Evolutionary conservation across 2,329 filamentous ascomycete genomes (phyloP).

Genomic region (Fusarium algeriense): DNA sequence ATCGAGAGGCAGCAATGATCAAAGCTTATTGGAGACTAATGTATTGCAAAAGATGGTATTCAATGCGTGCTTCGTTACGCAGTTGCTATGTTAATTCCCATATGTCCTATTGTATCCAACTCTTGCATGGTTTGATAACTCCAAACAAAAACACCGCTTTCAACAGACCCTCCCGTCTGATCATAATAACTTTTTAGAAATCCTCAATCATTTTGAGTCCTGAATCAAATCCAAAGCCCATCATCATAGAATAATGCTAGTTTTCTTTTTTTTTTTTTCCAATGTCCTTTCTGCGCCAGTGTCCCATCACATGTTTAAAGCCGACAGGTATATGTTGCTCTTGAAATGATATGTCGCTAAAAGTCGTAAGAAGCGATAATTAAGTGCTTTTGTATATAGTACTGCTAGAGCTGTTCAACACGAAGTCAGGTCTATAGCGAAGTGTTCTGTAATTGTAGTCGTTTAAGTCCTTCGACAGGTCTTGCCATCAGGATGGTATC

Average conservation of each 20-base stretch:
- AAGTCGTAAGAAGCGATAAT: conserved; percentile 21
- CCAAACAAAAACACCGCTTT: conserved; percentile 3
- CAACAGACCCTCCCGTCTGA: conserved; percentile 24
- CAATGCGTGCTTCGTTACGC: conserved; percentile 4
- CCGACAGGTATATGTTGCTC: conserved; percentile 4
- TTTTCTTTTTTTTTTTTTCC: conserved; percentile 22
- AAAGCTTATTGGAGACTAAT: background rate
- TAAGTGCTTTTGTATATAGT: conserved; percentile 35
- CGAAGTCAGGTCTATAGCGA: conserved; percentile 18
- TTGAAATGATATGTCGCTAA: conserved; percentile 15
- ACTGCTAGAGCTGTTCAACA: conserved; percentile 20
- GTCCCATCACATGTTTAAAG: background rate
- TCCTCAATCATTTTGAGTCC: background rate
- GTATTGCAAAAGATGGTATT: conserved; percentile 22
- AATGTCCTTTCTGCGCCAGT: conserved; percentile 22
- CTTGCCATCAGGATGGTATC: conserved; percentile 8
- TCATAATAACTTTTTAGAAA: conserved; percentile 24
- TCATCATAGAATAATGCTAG: conserved; percentile 9
- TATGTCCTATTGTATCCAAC: background rate
- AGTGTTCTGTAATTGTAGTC: conserved; percentile 10
- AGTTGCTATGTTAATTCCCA: background rate
- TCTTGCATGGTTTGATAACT: background rate
- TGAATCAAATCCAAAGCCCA: conserved; percentile 8
- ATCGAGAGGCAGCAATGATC: background rate
- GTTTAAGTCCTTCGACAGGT: conserved; percentile 33